These are phyloP conservation scores for Sonneratia caseolaris DNA, from an alignment of 345 rosid genomes.

Conservation along the genomic window DNA sequence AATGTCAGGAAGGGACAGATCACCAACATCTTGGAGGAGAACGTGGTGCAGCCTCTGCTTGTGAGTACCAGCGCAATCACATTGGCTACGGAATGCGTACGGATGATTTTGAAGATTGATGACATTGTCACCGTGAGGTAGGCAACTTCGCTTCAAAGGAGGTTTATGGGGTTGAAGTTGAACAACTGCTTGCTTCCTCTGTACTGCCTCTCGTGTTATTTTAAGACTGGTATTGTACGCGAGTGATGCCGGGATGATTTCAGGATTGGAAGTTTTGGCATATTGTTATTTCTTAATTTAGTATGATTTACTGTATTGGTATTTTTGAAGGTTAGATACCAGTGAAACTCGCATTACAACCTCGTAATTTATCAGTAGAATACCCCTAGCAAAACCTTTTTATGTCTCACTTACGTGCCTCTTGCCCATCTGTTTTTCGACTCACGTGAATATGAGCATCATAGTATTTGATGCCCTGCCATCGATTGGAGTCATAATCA, in stretches of 20 bases:
- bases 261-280: not conserved
- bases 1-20: constrained; percentile 98
- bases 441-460: not conserved
- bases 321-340: not conserved
- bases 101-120: constrained; percentile 98
- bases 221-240: not conserved
- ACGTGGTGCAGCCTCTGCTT: constrained; percentile 95
- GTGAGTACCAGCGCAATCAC: constrained; percentile 92
- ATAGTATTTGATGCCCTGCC: not conserved
- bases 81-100: constrained; percentile 86
- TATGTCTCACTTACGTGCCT: not conserved
- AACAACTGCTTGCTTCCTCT: not conserved
- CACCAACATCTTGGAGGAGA: constrained; percentile 96
- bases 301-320: not conserved
- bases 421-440: not conserved
- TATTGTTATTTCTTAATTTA: not conserved
- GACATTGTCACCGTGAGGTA: constrained; percentile 93
- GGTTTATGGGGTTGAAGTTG: not conserved
- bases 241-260: not conserved
- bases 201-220: not conserved
- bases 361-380: not conserved
- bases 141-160: constrained; percentile 10
- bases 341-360: not conserved
- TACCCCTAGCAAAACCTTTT: not conserved
- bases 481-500: not conserved